Conservation (phyloP, 169 alveolate genomes). For the Babesia ovis region DNA sequence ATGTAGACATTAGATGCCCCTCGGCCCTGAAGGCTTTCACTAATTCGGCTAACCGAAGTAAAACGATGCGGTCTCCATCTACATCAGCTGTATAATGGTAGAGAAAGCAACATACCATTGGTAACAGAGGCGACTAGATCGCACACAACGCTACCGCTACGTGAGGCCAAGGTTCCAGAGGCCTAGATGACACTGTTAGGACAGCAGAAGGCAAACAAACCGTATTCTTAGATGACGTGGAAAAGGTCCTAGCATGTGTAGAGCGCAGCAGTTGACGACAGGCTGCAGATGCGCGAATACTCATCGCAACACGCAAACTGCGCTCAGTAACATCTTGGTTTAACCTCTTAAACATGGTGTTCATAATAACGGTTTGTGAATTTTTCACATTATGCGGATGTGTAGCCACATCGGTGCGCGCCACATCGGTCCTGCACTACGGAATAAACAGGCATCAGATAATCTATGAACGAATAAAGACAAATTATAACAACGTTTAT, state of each 20-base stretch:
- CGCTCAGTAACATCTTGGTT: background rate
- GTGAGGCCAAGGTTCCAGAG: background rate
- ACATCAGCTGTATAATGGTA: background rate
- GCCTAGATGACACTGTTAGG: background rate
- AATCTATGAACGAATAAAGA: too few relatives aligned
- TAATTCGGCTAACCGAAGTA: conserved; percentile 65
- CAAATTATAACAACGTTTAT: background rate
- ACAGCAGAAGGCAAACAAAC: background rate
- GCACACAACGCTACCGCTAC: conserved; percentile 3
- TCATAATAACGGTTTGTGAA: background rate
- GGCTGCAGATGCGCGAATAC: background rate
- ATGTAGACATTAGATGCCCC: conserved; percentile 70
- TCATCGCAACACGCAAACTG: background rate
- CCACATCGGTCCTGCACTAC: background rate
- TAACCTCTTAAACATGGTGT: background rate
- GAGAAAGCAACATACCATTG: background rate
- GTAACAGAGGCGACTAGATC: conserved; percentile 12
- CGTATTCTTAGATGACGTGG: background rate
- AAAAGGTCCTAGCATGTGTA: background rate
- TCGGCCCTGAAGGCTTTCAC: conserved; percentile 70
- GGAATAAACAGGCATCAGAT: background rate
- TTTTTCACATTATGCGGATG: background rate
- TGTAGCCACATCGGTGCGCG: conserved; percentile 1
- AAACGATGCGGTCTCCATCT: conserved; percentile 17
- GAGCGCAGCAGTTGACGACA: background rate